Base-by-base conservation (phyloP, 768 basidiomycete genomes). In the Lactarius indigo region DNA sequence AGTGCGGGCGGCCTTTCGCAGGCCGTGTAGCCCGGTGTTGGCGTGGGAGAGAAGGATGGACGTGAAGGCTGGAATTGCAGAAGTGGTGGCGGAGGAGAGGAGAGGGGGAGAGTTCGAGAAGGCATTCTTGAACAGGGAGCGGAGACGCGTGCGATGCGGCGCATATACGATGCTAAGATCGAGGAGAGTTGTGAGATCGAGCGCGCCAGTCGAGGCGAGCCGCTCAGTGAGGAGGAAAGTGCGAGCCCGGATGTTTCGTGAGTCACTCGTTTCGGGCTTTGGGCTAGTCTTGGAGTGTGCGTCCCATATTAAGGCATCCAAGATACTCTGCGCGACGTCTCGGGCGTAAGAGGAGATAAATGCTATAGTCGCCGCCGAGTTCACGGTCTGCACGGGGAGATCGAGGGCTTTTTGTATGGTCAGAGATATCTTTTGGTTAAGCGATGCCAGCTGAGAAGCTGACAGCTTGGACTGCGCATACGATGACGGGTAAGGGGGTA, bases 91-190 rank as follows among this genome's bases (percentile, higher is more conserved):
- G 31, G 71, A 71, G 13, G 74, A 64, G 18, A 78, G 65, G 6
- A 83, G 68, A 26, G 76, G 65, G 1, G 79, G 67, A 5, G 75
- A 76, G 9, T 76, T 75, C 30, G 73, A 61, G 44, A 80, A 71
- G 3, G 83, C 80, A 10, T 77, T 73, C 5, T 76, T 67, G 68
- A 87, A 78, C 8, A 88, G 74, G 1, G 77, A 73, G 37, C 79
- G 81, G 44, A 85, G 73, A 57, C 79, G 83, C 20, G 81, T 76
- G 20, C 78, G 71, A 61, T 84, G 78, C 1, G 75, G 74, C 0
- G 83, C 79, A 72, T 87, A 89, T 5, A 81, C 79, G 65, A 91
- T 80, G 28, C 85, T 76, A 15, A 92, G 79, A 75, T 91, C 88
- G 13, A 91, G 77, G 2, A 92, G 77, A 0, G 81, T 83, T 66